These are phyloP conservation scores for Sporisorium exsertum DNA, from an alignment of 1,284 basidiomycete genomes.

Conservation along the genomic window DNA sequence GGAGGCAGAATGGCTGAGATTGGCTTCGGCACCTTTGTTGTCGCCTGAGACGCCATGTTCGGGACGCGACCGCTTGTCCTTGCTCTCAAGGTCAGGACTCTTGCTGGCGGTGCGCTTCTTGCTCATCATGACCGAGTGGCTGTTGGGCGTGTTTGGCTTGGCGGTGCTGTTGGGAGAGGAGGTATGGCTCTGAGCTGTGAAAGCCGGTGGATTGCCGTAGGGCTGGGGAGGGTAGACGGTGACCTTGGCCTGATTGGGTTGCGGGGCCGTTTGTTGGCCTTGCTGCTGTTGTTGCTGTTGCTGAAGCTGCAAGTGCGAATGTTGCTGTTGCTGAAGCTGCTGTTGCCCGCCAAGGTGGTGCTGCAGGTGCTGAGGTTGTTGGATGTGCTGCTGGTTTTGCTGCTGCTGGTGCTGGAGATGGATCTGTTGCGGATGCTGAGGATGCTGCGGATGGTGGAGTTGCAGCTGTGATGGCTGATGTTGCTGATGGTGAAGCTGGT, in stretches of 20 bases:
- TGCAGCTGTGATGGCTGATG: constrained; percentile 30
- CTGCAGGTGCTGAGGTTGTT: constrained; percentile 25
- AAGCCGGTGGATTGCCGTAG: constrained; percentile 44
- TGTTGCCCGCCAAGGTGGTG: no score
- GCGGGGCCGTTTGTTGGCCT: constrained; percentile 1
- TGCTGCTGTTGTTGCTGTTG: constrained; percentile 15
- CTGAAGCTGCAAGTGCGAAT: constrained; percentile 23
- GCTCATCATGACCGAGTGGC: constrained; percentile 38
- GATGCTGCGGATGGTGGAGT: constrained; percentile 31
- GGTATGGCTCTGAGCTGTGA: constrained; percentile 36
- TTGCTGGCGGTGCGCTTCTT: constrained; percentile 57
- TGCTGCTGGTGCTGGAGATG: constrained; percentile 29
- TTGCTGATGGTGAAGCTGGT: constrained; percentile 31
- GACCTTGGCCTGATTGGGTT: constrained; percentile 23
- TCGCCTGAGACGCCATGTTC: constrained; percentile 32
- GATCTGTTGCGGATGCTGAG: constrained; percentile 31
- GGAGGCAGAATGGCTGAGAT: constrained; percentile 26
- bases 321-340: constrained; percentile 37
- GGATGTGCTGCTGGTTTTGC: constrained; percentile 13
- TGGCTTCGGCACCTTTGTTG: constrained; percentile 21
- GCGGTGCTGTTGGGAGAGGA: constrained; percentile 44
- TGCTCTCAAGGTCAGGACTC: constrained; percentile 51
- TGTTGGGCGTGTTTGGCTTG: constrained; percentile 46
- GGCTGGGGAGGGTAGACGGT: constrained; percentile 56
- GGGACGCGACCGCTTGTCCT: constrained; percentile 56